Percentiles rank a stretch among this genome's conserved stretches.
Evolutionary conservation across 805 yeast species (phyloP).

Genomic region (Candida sithepensis): DNA sequence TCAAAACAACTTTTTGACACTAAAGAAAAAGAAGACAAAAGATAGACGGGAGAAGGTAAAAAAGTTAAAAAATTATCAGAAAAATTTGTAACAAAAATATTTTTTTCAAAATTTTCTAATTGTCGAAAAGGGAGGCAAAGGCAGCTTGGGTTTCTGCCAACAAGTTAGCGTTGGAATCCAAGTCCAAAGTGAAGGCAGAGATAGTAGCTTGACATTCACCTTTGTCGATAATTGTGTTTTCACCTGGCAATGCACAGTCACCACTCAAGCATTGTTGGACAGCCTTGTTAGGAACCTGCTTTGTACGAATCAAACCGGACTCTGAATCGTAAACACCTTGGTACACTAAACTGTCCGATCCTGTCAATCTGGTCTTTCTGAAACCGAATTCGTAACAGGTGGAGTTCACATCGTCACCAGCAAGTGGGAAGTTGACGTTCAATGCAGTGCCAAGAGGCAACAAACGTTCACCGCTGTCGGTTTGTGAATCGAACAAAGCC

Average conservation of each 20-base stretch:
- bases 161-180: conserved; percentile 30
- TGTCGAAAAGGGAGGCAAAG: background rate
- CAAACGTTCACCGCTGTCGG: conserved; percentile 32
- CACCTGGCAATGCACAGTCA: conserved; percentile 42
- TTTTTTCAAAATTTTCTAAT: background rate
- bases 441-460: conserved; percentile 44
- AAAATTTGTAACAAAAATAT: too few species aligned
- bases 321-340: conserved; percentile 38
- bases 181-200: conserved; percentile 46
- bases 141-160: background rate
- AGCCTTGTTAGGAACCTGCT: conserved; percentile 20
- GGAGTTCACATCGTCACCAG: conserved; percentile 35
- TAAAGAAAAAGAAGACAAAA: background rate
- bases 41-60: background rate
- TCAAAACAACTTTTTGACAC: background rate
- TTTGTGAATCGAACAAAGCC: conserved; percentile 35
- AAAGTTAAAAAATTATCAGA: background rate
- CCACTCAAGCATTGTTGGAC: conserved; percentile 35
- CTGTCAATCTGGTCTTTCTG: conserved; percentile 44
- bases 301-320: conserved; percentile 26
- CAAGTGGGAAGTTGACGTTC: conserved; percentile 47
- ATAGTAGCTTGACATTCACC: conserved; percentile 40
- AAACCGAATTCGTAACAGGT: conserved; percentile 41
- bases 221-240: conserved; percentile 30
- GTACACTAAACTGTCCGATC: conserved; percentile 33